Percentiles rank a stretch among this genome's conserved stretches.
phyloP scores from a whole-genome alignment of 305 asterid species.

The Fraxinus latifolia region DNA sequence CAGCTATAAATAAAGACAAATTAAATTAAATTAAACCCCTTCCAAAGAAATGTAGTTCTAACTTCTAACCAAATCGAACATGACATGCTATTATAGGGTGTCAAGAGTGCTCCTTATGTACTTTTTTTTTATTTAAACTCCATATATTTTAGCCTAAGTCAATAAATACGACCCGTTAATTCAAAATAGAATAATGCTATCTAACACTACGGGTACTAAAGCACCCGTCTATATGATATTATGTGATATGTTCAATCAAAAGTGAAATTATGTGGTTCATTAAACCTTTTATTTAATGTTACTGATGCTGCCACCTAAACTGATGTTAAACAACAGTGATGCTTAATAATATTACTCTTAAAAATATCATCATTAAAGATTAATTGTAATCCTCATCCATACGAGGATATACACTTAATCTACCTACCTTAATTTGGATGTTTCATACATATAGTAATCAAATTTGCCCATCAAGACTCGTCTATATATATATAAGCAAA shows the following conservation, averaged over 20 bases:
- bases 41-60: slow-evolving; percentile 5
- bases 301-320: too few relatives aligned
- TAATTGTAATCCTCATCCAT: background rate
- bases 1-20: background rate
- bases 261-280: too few relatives aligned
- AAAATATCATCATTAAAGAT: background rate
- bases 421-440: background rate
- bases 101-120: background rate
- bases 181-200: too few relatives aligned
- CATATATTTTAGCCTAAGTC: background rate
- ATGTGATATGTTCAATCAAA: too few relatives aligned
- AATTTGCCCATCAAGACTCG: background rate
- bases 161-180: background rate
- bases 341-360: background rate
- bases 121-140: background rate
- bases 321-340: too few relatives aligned
- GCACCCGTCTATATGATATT: too few relatives aligned
- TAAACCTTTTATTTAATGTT: too few relatives aligned
- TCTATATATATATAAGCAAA: background rate
- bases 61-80: background rate
- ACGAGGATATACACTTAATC: background rate
- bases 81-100: background rate
- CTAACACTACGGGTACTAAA: too few relatives aligned
- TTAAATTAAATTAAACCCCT: background rate
- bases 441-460: background rate